These are phyloP conservation scores for Trichosanthes cucumerina DNA, from an alignment of 306 rosid species.

Conservation along the genomic window DNA sequence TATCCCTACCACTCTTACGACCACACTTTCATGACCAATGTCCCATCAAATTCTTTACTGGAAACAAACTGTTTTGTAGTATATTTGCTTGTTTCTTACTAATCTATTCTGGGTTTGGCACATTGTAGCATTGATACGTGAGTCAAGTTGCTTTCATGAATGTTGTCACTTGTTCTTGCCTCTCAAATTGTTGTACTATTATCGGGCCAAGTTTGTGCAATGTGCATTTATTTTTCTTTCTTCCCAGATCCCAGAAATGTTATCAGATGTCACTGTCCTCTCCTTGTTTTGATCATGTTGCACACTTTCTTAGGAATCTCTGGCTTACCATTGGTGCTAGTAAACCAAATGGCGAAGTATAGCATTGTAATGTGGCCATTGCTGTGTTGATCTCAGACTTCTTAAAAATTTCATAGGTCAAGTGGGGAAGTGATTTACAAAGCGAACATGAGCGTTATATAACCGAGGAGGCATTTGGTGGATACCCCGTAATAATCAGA, in stretches of 20 bases:
- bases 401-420: constrained; percentile 38
- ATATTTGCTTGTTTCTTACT: neutral
- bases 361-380: neutral
- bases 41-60: neutral
- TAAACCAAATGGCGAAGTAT: neutral
- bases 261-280: neutral
- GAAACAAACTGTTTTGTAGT: neutral
- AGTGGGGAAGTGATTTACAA: constrained; percentile 97
- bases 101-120: neutral
- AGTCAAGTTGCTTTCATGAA: neutral
- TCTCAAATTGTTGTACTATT: neutral
- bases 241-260: neutral
- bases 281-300: neutral
- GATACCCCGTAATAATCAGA: constrained; percentile 82
- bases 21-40: neutral
- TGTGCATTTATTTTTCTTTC: neutral
- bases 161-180: neutral
- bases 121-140: neutral
- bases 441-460: constrained; percentile 93
- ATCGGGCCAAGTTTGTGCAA: neutral
- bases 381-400: constrained; percentile 8
- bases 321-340: neutral
- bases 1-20: neutral
- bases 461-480: constrained; percentile 81
- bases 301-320: neutral